A percentile compares a stretch with the other conserved stretches of the same genome.
These are phyloP conservation scores for Boletus rufocinnamomeus DNA, from an alignment of 768 basidiomycete species.

Conservation along the genomic window DNA sequence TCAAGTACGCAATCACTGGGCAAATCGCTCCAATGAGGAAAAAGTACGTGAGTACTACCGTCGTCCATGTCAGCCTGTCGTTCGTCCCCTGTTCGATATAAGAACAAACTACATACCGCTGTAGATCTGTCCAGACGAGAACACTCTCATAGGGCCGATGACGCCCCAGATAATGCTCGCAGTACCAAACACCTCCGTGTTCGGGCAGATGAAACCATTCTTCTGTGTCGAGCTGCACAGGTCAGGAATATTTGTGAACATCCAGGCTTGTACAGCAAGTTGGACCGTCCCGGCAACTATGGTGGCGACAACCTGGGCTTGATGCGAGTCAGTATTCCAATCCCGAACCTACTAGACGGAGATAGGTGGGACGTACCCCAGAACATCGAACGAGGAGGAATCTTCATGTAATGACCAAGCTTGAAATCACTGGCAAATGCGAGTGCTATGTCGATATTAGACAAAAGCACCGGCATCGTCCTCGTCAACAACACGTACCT, in stretches of 20 bases:
- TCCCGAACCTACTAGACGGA: too few species aligned
- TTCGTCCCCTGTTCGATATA: neutral
- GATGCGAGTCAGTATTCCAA: neutral
- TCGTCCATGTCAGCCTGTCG: neutral
- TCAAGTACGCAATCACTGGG: conserved; percentile 56
- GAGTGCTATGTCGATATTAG: conserved; percentile 42
- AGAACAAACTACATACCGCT: conserved; percentile 35
- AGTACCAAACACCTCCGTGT: conserved; percentile 72
- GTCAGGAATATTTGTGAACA: conserved; percentile 44
- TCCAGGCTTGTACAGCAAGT: conserved; percentile 66
- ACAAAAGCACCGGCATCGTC: neutral
- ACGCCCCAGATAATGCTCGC: conserved; percentile 83
- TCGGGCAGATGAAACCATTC: conserved; percentile 69
- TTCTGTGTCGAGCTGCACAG: conserved; percentile 34
- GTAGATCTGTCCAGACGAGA: conserved; percentile 65
- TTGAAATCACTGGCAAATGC: conserved; percentile 73
- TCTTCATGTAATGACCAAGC: conserved; percentile 74
- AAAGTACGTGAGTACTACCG: conserved; percentile 58
- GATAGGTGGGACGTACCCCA: conserved; percentile 38
- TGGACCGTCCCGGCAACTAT: conserved; percentile 66
- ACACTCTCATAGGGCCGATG: conserved; percentile 74
- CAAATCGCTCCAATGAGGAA: conserved; percentile 75
- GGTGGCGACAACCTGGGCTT: conserved; percentile 61
- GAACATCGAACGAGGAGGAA: conserved; percentile 68
- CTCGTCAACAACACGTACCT: conserved; percentile 15